phyloP scores from a whole-genome alignment of 208 protist genomes.

The Phytomonas sp. region DNA sequence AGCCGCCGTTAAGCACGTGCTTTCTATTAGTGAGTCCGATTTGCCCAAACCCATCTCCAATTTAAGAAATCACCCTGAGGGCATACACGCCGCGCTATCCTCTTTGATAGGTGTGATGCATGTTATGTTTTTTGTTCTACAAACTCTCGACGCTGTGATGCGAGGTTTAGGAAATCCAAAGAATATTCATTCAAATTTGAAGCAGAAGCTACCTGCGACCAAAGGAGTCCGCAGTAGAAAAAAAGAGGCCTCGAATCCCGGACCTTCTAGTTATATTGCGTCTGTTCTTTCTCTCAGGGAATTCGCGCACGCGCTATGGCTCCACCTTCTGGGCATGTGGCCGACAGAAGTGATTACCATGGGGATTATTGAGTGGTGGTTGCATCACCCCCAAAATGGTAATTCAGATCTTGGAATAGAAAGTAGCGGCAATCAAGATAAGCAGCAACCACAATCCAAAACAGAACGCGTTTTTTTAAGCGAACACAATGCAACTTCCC shows the following conservation, averaged over 20 bases:
- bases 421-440: neutral
- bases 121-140: neutral
- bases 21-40: neutral
- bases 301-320: constrained; percentile 13
- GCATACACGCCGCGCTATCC: neutral
- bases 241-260: neutral
- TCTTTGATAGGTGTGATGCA: neutral
- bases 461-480: neutral
- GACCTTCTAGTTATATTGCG: neutral
- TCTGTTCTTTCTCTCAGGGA: neutral
- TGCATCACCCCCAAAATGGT: constrained; percentile 18
- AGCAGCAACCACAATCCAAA: neutral
- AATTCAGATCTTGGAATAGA: neutral
- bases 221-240: neutral
- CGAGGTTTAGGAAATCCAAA: neutral
- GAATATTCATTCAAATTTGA: neutral
- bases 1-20: neutral
- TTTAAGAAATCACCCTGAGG: neutral
- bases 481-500: neutral
- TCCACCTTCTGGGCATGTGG: constrained; percentile 24
- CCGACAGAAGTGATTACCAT: constrained; percentile 21
- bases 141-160: neutral
- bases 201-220: neutral
- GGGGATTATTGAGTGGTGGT: constrained; percentile 55
- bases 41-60: neutral